Base-by-base conservation (phyloP, 352 stramenopile genomes). In the Pythium pyrilobum region DNA sequence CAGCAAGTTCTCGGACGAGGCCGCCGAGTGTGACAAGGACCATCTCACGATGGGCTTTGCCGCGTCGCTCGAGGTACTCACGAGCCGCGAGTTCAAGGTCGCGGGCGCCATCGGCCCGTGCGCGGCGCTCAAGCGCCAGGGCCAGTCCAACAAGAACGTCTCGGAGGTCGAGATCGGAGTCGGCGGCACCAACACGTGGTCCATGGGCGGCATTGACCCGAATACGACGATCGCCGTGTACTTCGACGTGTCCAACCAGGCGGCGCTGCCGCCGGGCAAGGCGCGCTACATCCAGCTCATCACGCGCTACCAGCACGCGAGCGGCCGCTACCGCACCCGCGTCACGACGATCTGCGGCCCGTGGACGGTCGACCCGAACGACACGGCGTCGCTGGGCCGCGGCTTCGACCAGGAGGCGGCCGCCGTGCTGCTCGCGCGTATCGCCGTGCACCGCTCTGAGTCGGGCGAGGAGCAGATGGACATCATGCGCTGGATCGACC, bases 361-460 rank as follows among this genome's bases (percentile, higher is more conserved):
- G 25, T 98, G 96, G 96, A 90, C 89, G 10, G 81, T 87, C 28
- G 94, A 98, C 62, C 76, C 92, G 56, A 96, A 95, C 62, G 89
- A 97, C 59, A 86, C 94, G 49, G 80, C 66, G 27, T 95, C 94
- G 11, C 68, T 99, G n/a, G 94, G 95, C 49, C 77, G 79, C 12
- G 88, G 87, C 48, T 99, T 99, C 74, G 97, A 99, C 78, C 97
- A 99, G 74, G 97, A 99, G 64, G 97, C 97, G 12, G 96, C 97
- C 1, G 96, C 97, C 6, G 97, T 99, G 37, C 76, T 99, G 52
- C 87, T 98, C 46, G 96, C 97, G 15, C 81, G 85, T 52, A 89
- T 95, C 46, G 85, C 83, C 4, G 85, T 94, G 33, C 78, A 89
- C 60, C 77, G 83, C n/a, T 92, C 84, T 21, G 84, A 92, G 67